A percentile compares a stretch with the other conserved stretches of the same genome.
These are phyloP conservation scores for Hydnomerulius pinastri DNA, from an alignment of 768 basidiomycete species.

Conservation along the genomic window DNA sequence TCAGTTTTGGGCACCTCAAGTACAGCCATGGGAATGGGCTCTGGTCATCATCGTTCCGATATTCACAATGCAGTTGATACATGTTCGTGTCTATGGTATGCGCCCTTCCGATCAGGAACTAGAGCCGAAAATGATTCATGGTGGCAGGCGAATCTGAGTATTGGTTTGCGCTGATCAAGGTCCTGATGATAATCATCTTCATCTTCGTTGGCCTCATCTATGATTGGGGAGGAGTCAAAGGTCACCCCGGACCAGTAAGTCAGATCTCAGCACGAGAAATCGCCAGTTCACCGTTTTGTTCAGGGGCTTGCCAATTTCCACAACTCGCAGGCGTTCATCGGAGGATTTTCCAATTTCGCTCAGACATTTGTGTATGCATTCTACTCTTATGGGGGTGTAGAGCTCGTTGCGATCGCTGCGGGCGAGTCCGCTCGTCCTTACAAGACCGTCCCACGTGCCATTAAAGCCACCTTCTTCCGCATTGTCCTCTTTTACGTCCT, in stretches of 20 bases:
- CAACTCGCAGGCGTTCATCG: constrained; percentile 52
- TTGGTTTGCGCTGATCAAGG: constrained; percentile 67
- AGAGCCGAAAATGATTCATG: not conserved
- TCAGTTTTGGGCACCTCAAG: constrained; percentile 47
- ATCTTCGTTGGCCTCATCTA: constrained; percentile 63
- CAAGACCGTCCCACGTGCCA: constrained; percentile 62
- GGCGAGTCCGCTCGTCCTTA: constrained; percentile 67
- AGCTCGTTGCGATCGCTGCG: constrained; percentile 72
- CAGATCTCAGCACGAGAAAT: not conserved
- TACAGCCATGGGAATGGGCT: constrained; percentile 57
- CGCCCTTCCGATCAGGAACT: not conserved
- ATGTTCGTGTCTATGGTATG: constrained; percentile 57
- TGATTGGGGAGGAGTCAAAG: constrained; percentile 60
- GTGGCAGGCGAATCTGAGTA: constrained; percentile 57
- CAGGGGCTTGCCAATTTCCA: constrained; percentile 56
- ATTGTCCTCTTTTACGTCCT: constrained; percentile 67
- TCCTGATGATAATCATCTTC: constrained; percentile 61
- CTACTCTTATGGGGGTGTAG: constrained; percentile 69
- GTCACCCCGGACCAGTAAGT: constrained; percentile 58
- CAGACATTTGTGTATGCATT: constrained; percentile 69
- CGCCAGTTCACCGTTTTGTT: too few relatives aligned
- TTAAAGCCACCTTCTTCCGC: constrained; percentile 69
- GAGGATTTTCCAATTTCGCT: constrained; percentile 53
- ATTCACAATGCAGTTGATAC: constrained; percentile 54
- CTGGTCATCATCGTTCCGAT: constrained; percentile 55